A percentile compares a stretch with the other conserved stretches of the same genome.
Evolutionary conservation across 257 asterid species (phyloP).

Genomic region (Solanum chmielewskii): DNA sequence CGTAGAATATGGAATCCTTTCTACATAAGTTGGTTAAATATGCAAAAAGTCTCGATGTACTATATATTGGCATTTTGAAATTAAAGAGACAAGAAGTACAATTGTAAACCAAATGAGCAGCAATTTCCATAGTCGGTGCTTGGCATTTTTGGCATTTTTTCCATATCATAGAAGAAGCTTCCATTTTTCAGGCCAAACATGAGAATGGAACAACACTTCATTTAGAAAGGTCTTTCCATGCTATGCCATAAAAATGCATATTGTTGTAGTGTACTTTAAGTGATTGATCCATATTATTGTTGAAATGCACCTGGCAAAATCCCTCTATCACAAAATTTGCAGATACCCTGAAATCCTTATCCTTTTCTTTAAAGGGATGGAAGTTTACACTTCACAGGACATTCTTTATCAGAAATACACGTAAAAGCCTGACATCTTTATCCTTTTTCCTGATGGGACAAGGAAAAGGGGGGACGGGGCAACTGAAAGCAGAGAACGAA

Average conservation of each 20-base stretch:
- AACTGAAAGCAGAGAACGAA: background rate
- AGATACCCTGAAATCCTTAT: background rate
- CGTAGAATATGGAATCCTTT: background rate
- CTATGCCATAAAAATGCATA: background rate
- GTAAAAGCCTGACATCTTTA: constrained; percentile 23
- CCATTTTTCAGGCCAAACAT: background rate
- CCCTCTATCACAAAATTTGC: background rate
- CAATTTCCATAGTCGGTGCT: background rate
- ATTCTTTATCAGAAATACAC: background rate
- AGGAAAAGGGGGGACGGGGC: background rate
- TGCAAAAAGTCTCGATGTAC: background rate
- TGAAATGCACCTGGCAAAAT: background rate
- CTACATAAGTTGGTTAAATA: background rate
- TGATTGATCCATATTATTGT: background rate
- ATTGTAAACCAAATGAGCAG: background rate
- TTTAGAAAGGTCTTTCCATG: background rate
- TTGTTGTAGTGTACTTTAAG: background rate
- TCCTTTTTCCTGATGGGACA: constrained; percentile 19
- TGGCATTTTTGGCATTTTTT: background rate
- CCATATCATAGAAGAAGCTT: background rate
- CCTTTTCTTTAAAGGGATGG: background rate
- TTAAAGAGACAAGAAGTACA: background rate
- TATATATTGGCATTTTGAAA: constrained; percentile 5
- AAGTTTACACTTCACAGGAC: background rate
- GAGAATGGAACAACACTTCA: background rate